Evolutionary conservation across 2,329 filamentous ascomycete species (phyloP).

Genomic region (Fusarium tupiense): DNA sequence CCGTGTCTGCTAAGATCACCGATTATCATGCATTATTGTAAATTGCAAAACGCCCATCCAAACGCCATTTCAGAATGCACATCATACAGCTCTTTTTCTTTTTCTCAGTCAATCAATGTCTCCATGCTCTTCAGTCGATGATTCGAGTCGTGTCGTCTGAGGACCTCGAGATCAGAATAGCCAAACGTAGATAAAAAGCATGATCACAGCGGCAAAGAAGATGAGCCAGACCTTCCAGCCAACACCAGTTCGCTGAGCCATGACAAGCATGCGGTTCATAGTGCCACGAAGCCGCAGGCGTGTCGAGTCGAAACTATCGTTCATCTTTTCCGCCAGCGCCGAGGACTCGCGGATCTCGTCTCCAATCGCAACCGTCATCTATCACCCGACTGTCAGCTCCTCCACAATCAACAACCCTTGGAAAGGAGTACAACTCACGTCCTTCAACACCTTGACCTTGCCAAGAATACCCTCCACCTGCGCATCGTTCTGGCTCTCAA

Average conservation of each 20-base stretch:
- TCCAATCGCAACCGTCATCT: slow-evolving; percentile 93
- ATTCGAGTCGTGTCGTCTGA: not conserved
- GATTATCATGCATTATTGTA: slow-evolving; percentile 26
- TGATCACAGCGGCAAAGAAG: slow-evolving; percentile 85
- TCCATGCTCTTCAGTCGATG: not conserved
- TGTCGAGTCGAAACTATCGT: slow-evolving; percentile 90
- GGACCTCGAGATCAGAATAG: slow-evolving; percentile 67
- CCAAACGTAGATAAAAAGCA: slow-evolving; percentile 94
- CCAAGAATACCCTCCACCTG: slow-evolving; percentile 90
- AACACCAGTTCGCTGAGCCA: slow-evolving; percentile 94
- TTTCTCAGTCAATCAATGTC: not conserved
- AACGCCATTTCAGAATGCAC: slow-evolving; percentile 41
- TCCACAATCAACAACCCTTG: not conserved
- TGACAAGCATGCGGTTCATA: slow-evolving; percentile 96
- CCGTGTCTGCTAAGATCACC: slow-evolving; percentile 13
- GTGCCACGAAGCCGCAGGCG: slow-evolving; percentile 84
- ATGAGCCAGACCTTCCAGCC: slow-evolving; percentile 93
- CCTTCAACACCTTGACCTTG: slow-evolving; percentile 89
- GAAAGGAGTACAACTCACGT: slow-evolving; percentile 66
- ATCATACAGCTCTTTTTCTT: slow-evolving; percentile 14
- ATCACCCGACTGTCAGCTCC: slow-evolving; percentile 11
- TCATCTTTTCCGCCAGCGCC: slow-evolving; percentile 92
- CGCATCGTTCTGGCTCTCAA: slow-evolving; percentile 94
- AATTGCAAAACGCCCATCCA: slow-evolving; percentile 27
- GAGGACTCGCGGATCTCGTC: slow-evolving; percentile 94